A percentile compares a stretch with the other conserved stretches of the same genome.
Evolutionary conservation across 2,329 filamentous ascomycete genomes (phyloP).

Genomic region (Alternaria metachromatica): DNA sequence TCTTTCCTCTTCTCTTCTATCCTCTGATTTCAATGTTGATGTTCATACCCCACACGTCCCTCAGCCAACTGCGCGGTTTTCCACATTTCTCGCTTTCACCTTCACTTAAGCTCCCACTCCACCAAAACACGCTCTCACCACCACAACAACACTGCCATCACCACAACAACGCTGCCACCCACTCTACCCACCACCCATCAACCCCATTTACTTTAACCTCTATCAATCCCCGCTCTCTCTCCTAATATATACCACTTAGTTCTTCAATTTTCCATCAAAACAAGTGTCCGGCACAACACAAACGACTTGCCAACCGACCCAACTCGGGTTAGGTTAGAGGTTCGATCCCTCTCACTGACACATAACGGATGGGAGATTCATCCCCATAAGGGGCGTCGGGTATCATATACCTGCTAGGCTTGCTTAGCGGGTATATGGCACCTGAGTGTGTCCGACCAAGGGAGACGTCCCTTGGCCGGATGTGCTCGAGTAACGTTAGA

Average conservation of each 20-base stretch:
- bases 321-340: neutral
- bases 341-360: neutral
- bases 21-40: neutral
- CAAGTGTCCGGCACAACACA: neutral
- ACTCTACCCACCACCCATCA: neutral
- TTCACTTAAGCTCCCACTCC: neutral
- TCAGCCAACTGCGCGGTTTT: neutral
- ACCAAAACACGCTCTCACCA: neutral
- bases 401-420: neutral
- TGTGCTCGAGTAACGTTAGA: neutral
- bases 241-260: neutral
- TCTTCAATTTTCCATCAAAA: neutral
- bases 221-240: neutral
- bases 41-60: neutral
- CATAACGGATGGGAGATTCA: neutral
- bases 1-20: neutral
- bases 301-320: neutral
- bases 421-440: neutral
- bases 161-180: neutral
- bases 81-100: neutral
- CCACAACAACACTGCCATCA: neutral
- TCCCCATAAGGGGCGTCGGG: neutral
- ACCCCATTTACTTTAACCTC: neutral
- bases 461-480: neutral
- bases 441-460: neutral